A percentile compares a stretch with the other conserved stretches of the same genome.
Evolutionary conservation across 169 alveolate species (phyloP).

Genomic region (Babesia sp.): DNA sequence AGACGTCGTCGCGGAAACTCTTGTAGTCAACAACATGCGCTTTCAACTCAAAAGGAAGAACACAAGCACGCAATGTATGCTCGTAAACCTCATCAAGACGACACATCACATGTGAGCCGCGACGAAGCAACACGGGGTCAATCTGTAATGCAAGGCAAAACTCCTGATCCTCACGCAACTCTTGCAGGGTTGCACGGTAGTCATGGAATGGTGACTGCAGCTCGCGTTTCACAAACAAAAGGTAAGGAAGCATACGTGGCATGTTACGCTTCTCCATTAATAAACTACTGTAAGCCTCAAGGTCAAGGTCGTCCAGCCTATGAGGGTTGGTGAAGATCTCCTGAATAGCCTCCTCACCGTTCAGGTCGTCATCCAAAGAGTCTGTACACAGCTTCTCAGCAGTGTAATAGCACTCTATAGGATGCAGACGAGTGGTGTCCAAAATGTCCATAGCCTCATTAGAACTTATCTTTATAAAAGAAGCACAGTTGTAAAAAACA

Average conservation of each 20-base stretch:
- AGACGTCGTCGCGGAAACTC: constrained; percentile 62
- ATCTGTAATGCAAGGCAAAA: constrained; percentile 71
- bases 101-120: constrained; percentile 75
- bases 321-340: constrained; percentile 48
- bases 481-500: constrained; percentile 71
- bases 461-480: constrained; percentile 62
- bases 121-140: constrained; percentile 53
- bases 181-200: constrained; percentile 56
- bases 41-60: constrained; percentile 71
- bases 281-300: constrained; percentile 58
- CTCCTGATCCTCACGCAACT: constrained; percentile 63
- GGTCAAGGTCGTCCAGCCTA: constrained; percentile 66
- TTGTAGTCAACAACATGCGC: constrained; percentile 69
- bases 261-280: constrained; percentile 57
- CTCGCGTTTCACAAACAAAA: constrained; percentile 69
- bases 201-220: constrained; percentile 73
- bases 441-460: constrained; percentile 51
- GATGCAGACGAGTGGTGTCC: constrained; percentile 79
- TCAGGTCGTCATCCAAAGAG: constrained; percentile 66
- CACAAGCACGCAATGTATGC: constrained; percentile 30
- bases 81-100: constrained; percentile 59
- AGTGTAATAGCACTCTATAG: constrained; percentile 67
- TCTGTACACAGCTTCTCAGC: constrained; percentile 73
- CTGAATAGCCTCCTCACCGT: constrained; percentile 63
- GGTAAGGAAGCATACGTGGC: constrained; percentile 73